A percentile compares a stretch with the other conserved stretches of the same genome.
Evolutionary conservation across 2,329 filamentous ascomycete genomes (phyloP).

Genomic region (Penicillium vulpinum): DNA sequence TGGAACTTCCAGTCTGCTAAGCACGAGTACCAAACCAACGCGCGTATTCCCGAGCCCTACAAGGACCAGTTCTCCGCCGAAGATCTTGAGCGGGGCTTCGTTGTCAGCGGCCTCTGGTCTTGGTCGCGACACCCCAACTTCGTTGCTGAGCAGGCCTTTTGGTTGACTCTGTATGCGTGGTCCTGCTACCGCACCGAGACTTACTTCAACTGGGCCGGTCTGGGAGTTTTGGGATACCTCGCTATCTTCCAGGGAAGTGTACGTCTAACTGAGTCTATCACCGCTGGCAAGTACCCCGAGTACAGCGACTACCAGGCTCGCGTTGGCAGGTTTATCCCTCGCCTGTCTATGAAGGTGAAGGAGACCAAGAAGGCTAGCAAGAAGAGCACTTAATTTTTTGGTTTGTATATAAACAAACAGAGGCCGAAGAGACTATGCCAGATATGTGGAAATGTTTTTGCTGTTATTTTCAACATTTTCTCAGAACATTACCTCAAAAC

Average conservation of each 20-base stretch:
- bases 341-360: conserved; percentile 37
- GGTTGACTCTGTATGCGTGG: conserved; percentile 89
- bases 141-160: conserved; percentile 84
- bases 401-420: not conserved
- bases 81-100: conserved; percentile 87
- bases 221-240: conserved; percentile 69
- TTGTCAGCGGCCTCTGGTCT: conserved; percentile 79
- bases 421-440: not conserved
- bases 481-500: not conserved
- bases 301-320: conserved; percentile 80
- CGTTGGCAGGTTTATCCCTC: conserved; percentile 80
- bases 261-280: conserved; percentile 80
- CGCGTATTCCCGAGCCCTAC: conserved; percentile 62
- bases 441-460: not conserved
- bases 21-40: conserved; percentile 69
- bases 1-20: conserved; percentile 89
- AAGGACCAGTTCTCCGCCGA: conserved; percentile 59
- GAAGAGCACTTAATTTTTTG: conserved; percentile 19
- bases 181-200: conserved; percentile 70
- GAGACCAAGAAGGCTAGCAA: conserved; percentile 24
- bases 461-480: not conserved
- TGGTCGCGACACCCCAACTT: conserved; percentile 95
- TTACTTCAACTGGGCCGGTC: conserved; percentile 74
- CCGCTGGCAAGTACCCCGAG: conserved; percentile 78
- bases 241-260: conserved; percentile 88